Conservation (phyloP, 148 eudicot species). For the Gaultheria prostrata region DNA sequence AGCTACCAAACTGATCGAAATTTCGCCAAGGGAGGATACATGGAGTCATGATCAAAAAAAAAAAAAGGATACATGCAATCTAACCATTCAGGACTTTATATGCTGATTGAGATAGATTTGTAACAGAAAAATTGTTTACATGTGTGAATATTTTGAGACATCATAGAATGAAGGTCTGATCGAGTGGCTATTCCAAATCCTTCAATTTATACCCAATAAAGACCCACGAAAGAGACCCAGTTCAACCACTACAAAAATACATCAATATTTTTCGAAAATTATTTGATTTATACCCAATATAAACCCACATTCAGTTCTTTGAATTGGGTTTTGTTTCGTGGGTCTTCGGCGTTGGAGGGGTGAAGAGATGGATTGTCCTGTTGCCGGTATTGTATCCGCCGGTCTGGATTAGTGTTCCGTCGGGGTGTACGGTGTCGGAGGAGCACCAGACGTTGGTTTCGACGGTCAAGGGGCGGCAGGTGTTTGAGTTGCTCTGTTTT, state of each 20-base stretch:
- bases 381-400: constrained; percentile 75
- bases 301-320: too few species aligned
- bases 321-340: too few species aligned
- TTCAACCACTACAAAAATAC: too few species aligned
- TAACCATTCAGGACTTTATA: constrained; percentile 1
- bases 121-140: constrained; percentile 10
- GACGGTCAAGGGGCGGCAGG: constrained; percentile 55
- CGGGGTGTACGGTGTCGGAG: constrained; percentile 57
- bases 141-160: constrained; percentile 15
- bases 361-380: constrained; percentile 50
- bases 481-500: constrained; percentile 14
- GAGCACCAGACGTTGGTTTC: constrained; percentile 77
- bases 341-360: constrained; percentile 48
- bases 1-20: not conserved
- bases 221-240: too few species aligned
- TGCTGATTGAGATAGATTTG: not conserved
- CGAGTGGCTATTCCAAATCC: too few species aligned
- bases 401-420: constrained; percentile 68
- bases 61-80: constrained; percentile 6
- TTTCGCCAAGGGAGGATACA: constrained; percentile 7
- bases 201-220: too few species aligned
- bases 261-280: too few species aligned
- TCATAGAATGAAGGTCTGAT: constrained; percentile 2
- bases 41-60: too few species aligned
- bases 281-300: too few species aligned